Evolutionary conservation across 345 rosid genomes (phyloP), one percentile per base, ranked within the genome.

Genomic region (Cochlearia excelsa): DNA sequence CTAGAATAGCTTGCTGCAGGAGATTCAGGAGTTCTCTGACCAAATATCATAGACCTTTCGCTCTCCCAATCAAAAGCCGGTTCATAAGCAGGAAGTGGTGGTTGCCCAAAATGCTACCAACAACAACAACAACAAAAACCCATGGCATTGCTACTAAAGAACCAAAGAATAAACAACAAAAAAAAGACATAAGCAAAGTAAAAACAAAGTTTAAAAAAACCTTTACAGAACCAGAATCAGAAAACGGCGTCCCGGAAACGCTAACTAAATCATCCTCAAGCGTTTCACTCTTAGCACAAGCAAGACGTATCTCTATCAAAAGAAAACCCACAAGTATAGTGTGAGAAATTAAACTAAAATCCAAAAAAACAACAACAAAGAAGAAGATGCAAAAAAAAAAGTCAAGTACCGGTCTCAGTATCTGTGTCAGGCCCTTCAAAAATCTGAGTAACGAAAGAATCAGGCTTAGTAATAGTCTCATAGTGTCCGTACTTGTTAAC

Each of bases 1-100:
- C 91, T 81, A 77, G 82, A 84, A 74, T 80, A 65, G 60, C 75
- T 86, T 11, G 86, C 67, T 33, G 74, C 57, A 59, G 86, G 87
- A 68, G 86, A 69, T 73, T 89, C 99, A 4, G 89, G 87, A 70
- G 75, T 82, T 79, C 99, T 85, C 76, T 89, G 99, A 38, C 99
- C 99, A 78, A 78, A 81, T 62, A 85, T 89, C 83, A 81, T 68
- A 26, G 85, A 80, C 74, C 99, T 85, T 81, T 93, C 99, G 74
- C 78, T 89, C 70, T 90, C 97, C 99, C 99, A 93, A 54, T 93
- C 97, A 73, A 89, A 93, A 66, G 97, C 95, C n/a, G 99, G 96
- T 74, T 93, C 99, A 61, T 93, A 93, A 33, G 99, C 89, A 76
- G 97, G 99, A 30, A 93, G 83, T 8, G 99, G 92, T 69, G 99